Conservation (phyloP, 1,139 yeast genomes). For the Scheffersomyces titani region DNA sequence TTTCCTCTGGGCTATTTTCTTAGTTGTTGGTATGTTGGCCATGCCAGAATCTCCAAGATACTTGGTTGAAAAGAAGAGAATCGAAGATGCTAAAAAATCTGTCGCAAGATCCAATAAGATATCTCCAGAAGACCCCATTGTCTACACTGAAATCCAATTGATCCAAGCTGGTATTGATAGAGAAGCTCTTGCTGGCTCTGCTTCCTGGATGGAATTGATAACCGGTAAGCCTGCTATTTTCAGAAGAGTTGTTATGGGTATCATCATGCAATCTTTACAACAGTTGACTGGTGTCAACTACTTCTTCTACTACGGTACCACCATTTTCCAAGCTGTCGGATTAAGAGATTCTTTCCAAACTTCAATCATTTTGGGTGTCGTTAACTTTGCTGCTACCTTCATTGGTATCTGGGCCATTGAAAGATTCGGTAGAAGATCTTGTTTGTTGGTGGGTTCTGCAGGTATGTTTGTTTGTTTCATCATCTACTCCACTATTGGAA, state of each 20-base stretch:
- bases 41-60: slow-evolving; percentile 70
- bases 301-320: slow-evolving; percentile 81
- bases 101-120: slow-evolving; percentile 23
- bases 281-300: slow-evolving; percentile 82
- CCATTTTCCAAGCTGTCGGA: slow-evolving; percentile 77
- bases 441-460: slow-evolving; percentile 52
- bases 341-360: slow-evolving; percentile 70
- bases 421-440: slow-evolving; percentile 68
- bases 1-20: slow-evolving; percentile 37
- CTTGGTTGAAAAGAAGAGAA: slow-evolving; percentile 36
- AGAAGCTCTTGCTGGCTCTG: slow-evolving; percentile 60
- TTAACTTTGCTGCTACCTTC: slow-evolving; percentile 74
- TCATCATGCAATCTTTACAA: slow-evolving; percentile 67
- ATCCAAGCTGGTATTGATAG: slow-evolving; percentile 54
- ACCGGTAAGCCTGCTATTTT: slow-evolving; percentile 26
- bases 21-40: slow-evolving; percentile 54
- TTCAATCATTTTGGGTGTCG: slow-evolving; percentile 63
- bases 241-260: slow-evolving; percentile 43
- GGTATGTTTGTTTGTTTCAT: slow-evolving; percentile 60
- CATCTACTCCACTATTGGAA: slow-evolving; percentile 61
- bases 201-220: slow-evolving; percentile 23
- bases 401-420: slow-evolving; percentile 70
- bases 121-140: slow-evolving; percentile 21
- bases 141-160: slow-evolving; percentile 22
- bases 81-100: slow-evolving; percentile 40